These are phyloP conservation scores for Aegilops longissima DNA, from an alignment of 176 grass and related monocot species.

Conservation along the genomic window DNA sequence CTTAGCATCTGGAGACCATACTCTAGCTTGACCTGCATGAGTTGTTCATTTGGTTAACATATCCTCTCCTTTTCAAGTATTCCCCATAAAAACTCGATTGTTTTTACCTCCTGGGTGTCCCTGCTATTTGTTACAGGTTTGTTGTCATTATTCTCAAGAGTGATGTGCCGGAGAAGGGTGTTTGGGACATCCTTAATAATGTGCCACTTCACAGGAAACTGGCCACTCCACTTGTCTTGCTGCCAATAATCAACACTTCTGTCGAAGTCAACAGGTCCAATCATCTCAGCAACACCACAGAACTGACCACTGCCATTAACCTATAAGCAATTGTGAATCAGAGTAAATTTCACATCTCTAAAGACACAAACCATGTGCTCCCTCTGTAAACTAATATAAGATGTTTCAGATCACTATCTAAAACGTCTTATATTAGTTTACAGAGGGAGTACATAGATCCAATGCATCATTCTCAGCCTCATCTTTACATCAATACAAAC, in stretches of 20 bases:
- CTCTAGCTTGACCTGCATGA: slow-evolving; percentile 82
- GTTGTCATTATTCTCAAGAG: slow-evolving; percentile 85
- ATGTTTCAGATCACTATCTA: too few relatives aligned
- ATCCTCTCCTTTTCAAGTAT: slow-evolving; percentile 7
- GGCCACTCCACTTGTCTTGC: slow-evolving; percentile 88
- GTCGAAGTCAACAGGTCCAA: slow-evolving; percentile 80
- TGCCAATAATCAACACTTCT: slow-evolving; percentile 88
- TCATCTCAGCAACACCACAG: slow-evolving; percentile 92
- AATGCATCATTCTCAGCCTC: not conserved
- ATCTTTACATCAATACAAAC: not conserved
- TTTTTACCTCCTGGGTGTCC: slow-evolving; percentile 81
- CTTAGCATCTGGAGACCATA: slow-evolving; percentile 78
- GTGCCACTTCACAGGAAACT: slow-evolving; percentile 93
- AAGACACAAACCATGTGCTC: not conserved
- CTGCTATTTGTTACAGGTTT: slow-evolving; percentile 91
- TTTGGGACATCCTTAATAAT: slow-evolving; percentile 85
- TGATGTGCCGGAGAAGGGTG: slow-evolving; percentile 74
- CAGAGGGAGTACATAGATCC: not conserved
- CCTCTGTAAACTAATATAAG: too few relatives aligned
- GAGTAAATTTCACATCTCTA: not conserved
- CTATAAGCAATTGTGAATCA: slow-evolving; percentile 36
- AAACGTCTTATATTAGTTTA: too few relatives aligned
- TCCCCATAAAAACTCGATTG: not conserved
- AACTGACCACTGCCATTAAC: slow-evolving; percentile 90
- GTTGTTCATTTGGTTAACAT: slow-evolving; percentile 2